phyloP scores from a whole-genome alignment of 352 stramenopile species.

The Globisporangium okanoganense region DNA sequence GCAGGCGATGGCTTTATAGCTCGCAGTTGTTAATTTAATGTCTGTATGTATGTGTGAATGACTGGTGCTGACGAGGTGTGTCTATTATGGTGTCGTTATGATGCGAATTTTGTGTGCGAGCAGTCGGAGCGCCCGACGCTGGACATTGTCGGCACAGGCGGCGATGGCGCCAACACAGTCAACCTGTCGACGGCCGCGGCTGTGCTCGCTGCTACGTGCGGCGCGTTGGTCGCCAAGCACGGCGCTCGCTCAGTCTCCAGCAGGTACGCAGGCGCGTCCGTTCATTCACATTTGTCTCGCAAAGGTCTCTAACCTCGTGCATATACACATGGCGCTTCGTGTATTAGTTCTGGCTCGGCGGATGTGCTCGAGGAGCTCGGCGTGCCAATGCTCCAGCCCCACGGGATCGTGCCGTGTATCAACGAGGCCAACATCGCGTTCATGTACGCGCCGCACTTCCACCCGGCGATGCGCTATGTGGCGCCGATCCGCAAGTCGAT shows the following conservation, averaged over 20 bases:
- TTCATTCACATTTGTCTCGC: not conserved
- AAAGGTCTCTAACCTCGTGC: not conserved
- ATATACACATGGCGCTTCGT: not conserved
- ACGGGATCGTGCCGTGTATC: slow-evolving; percentile 92
- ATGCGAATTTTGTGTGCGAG: not conserved
- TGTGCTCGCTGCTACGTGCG: slow-evolving; percentile 93
- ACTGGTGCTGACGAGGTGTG: slow-evolving; percentile 7
- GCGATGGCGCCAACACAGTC: slow-evolving; percentile 97
- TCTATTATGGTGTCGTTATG: not conserved
- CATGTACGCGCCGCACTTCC: slow-evolving; percentile 97
- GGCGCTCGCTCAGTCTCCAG: slow-evolving; percentile 97
- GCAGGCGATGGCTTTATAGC: not conserved
- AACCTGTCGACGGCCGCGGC: slow-evolving; percentile 97
- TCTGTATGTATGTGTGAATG: not conserved
- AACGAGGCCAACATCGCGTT: slow-evolving; percentile 93
- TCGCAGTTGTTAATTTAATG: slow-evolving; percentile 1
- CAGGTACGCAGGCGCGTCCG: slow-evolving; percentile 26
- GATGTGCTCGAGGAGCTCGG: slow-evolving; percentile 97
- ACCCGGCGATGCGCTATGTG: slow-evolving; percentile 95
- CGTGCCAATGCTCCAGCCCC: slow-evolving; percentile 92
- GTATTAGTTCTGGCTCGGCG: slow-evolving; percentile 85
- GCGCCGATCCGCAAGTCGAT: slow-evolving; percentile 95
- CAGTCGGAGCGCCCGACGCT: slow-evolving; percentile 80
- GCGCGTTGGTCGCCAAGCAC: slow-evolving; percentile 94
- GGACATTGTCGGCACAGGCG: slow-evolving; percentile 98